phyloP scores from a whole-genome alignment of 129 eudicot species.

The Flaveria ramosissima region DNA sequence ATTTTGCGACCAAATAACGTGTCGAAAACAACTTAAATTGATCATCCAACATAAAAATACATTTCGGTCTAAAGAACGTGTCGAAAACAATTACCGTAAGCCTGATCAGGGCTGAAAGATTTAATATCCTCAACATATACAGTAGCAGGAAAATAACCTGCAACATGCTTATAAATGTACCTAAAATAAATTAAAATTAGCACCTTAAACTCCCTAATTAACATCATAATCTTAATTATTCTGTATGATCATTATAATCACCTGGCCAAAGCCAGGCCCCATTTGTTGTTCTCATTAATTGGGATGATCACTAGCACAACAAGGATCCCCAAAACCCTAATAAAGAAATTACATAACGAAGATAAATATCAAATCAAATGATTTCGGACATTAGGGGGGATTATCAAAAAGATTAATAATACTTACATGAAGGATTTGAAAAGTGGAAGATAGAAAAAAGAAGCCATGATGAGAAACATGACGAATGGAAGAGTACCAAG shows the following conservation, averaged over 20 bases:
- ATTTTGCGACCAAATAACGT: neutral
- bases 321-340: slow-evolving; percentile 72
- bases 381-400: too few relatives aligned
- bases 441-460: slow-evolving; percentile 63
- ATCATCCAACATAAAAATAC: too few relatives aligned
- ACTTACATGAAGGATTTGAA: slow-evolving; percentile 49
- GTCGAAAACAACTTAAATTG: too few relatives aligned
- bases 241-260: neutral
- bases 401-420: neutral
- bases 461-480: slow-evolving; percentile 37
- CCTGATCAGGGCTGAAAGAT: slow-evolving; percentile 75
- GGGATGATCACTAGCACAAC: slow-evolving; percentile 59
- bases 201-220: neutral
- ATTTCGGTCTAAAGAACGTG: too few relatives aligned
- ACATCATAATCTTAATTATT: neutral
- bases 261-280: slow-evolving; percentile 72
- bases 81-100: slow-evolving; percentile 53
- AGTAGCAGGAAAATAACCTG: slow-evolving; percentile 79
- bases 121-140: slow-evolving; percentile 78
- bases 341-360: neutral
- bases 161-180: slow-evolving; percentile 71
- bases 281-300: slow-evolving; percentile 58
- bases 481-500: slow-evolving; percentile 62
- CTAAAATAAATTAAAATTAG: slow-evolving; percentile 36
- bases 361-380: too few relatives aligned